phyloP scores from a whole-genome alignment of 345 rosid species.

The Microthlaspi erraticum region DNA sequence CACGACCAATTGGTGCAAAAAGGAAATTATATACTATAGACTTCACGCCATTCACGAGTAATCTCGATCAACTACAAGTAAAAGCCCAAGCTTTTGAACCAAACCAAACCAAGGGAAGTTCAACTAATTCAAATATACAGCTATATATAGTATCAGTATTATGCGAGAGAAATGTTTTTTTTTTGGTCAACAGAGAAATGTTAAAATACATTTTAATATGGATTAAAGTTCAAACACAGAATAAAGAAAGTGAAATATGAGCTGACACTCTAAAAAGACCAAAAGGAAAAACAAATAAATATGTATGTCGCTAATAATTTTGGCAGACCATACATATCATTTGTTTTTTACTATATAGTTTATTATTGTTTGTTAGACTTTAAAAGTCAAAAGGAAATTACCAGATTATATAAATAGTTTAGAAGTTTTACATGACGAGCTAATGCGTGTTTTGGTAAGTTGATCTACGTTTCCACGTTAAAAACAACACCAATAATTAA shows the following conservation, averaged over 20 bases:
- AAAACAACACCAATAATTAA: neutral
- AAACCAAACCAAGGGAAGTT: too few species aligned
- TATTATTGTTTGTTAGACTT: conserved; percentile 22
- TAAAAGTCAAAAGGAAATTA: neutral
- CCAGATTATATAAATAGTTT: neutral
- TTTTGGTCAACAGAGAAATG: too few species aligned
- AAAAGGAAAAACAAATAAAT: neutral
- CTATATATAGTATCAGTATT: too few species aligned
- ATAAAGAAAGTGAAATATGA: neutral
- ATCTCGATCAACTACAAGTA: too few species aligned
- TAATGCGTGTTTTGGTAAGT: conserved; percentile 4
- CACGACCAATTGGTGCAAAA: too few species aligned
- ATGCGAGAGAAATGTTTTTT: too few species aligned
- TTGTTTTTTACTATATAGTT: too few species aligned
- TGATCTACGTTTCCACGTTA: neutral
- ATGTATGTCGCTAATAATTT: neutral
- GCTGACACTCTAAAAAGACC: neutral
- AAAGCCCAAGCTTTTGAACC: too few species aligned
- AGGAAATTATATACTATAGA: too few species aligned
- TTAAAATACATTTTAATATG: neutral
- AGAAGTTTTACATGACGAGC: conserved; percentile 10
- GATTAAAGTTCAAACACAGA: neutral
- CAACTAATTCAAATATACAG: too few species aligned
- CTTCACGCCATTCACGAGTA: too few species aligned
- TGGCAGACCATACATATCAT: conserved; percentile 4